These are phyloP conservation scores for Arthrobotrys megalospora DNA, from an alignment of 2,329 filamentous ascomycete genomes.

Conservation along the genomic window DNA sequence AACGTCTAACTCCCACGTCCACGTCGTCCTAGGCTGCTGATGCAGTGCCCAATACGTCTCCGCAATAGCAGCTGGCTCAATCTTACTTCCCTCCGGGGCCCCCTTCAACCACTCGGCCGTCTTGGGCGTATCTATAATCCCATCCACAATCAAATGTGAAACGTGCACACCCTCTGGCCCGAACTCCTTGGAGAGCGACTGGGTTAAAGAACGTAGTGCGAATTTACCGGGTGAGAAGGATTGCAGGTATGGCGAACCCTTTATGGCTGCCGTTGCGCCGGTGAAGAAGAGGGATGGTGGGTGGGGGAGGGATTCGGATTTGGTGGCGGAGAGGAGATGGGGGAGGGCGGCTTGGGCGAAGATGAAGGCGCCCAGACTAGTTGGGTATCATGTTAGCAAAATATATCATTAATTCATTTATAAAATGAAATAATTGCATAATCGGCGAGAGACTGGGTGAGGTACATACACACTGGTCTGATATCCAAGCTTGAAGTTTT, in stretches of 20 bases:
- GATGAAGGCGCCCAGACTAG: conserved; percentile 79
- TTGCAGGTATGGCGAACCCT: conserved; percentile 78
- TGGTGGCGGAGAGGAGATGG: conserved; percentile 76
- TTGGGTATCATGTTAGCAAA: conserved; percentile 10
- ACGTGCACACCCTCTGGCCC: conserved; percentile 88
- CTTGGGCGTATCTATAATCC: conserved; percentile 84
- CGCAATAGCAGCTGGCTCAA: conserved; percentile 84
- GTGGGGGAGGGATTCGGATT: conserved; percentile 70
- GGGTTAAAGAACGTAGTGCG: conserved; percentile 80
- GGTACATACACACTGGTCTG: conserved; percentile 71
- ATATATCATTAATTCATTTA: background rate
- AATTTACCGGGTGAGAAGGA: conserved; percentile 86
- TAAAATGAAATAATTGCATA: background rate
- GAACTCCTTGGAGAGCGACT: conserved; percentile 85
- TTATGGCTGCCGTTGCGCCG: conserved; percentile 84
- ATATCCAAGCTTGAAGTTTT: conserved; percentile 71
- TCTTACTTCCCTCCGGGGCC: conserved; percentile 75
- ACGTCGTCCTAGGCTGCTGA: conserved; percentile 82
- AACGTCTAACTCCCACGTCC: conserved; percentile 86
- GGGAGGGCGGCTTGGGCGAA: conserved; percentile 83
- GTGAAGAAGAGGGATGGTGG: conserved; percentile 88
- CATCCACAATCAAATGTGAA: conserved; percentile 85
- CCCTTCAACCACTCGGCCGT: conserved; percentile 75
- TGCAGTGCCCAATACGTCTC: conserved; percentile 89
- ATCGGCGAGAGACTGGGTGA: conserved; percentile 58